Percentiles rank a stretch among this genome's conserved stretches.
phyloP scores from a whole-genome alignment of 2,329 filamentous ascomycete genomes.

The Neofusicoccum ribis region DNA sequence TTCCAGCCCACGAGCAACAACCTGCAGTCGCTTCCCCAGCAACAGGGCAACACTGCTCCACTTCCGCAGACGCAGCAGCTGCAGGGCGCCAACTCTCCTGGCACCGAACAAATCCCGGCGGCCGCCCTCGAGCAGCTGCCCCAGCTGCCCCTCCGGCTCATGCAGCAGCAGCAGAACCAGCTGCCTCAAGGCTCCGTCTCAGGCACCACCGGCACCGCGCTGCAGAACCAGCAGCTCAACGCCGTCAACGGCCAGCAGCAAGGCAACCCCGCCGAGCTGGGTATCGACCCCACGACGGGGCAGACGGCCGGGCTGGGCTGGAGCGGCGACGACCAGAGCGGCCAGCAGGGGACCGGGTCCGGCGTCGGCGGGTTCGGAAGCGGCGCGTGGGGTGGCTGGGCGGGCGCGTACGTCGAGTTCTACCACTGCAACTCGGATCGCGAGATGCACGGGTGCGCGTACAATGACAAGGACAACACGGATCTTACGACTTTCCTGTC shows the following conservation, averaged over 20 bases:
- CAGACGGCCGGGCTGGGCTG: neutral
- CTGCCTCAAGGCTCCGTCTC: neutral
- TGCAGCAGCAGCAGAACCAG: neutral
- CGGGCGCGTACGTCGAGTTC: neutral
- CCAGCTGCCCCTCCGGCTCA: neutral
- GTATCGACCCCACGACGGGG: neutral
- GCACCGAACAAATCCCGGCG: neutral
- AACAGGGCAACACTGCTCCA: neutral
- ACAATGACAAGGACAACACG: neutral
- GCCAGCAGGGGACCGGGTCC: too few relatives aligned
- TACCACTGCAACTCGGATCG: neutral
- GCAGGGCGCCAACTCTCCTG: neutral
- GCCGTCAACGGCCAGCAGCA: neutral
- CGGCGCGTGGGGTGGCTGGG: neutral
- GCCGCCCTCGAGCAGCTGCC: neutral
- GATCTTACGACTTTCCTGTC: neutral
- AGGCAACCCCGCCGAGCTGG: neutral
- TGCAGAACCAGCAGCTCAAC: neutral
- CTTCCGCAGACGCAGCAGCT: neutral
- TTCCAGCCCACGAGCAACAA: neutral
- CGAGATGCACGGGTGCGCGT: neutral
- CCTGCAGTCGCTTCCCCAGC: neutral
- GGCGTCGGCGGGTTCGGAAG: neutral
- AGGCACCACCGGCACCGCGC: too few relatives aligned
- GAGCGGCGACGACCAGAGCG: neutral